Evolutionary conservation across 257 asterid genomes (phyloP), one percentile per base, ranked within the genome.

Genomic region (Solanum sejunctum): DNA sequence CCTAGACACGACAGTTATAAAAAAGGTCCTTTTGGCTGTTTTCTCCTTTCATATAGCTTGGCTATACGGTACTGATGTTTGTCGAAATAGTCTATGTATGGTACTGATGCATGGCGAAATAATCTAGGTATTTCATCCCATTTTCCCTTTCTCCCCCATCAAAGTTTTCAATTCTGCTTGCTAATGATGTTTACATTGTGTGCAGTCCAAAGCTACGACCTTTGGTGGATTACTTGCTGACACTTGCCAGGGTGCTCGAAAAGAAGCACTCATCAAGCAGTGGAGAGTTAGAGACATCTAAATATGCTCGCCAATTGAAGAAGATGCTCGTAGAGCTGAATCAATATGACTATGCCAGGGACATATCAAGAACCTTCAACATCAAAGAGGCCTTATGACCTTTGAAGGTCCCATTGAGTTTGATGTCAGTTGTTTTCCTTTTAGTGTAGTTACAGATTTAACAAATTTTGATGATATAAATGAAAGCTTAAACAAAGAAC

Each of bases 251-350:
- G 88, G 87, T 70, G 8, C 87, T 95, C 82, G 95, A 97, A 95
- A 91, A 83, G 82, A 92, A 88, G 87, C 87, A 87, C 9, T 81
- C 18, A 12, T 78, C 90, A 1, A 87, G 92, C 21, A 88, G 87
- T 36, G 83, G 83, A 86, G 97, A 93, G 55, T 57, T 85, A 0
- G 96, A 97, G 79, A 93, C 88, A 0, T 89, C 94, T 26, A 89
- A 88, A 84, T 92, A 90, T 77, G 98, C 93, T 28, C 89, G 98
- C n/a, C 89, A 96, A 18, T 63, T 97, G 93, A 97, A 91, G 90
- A 97, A 92, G 87, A 97, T 97, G 98, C 91, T 95, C 72, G 99
- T 97, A 86, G 98, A 95, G 73, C 91, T 97, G 72, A 94, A 97
- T 11, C 93, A 93, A 84, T 97, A 94, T 20, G 99, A 97, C 71